Evolutionary conservation across 805 yeast genomes (phyloP), one percentile per base, ranked within the genome.

Genomic region (Grigorovia yakushimaensis): DNA sequence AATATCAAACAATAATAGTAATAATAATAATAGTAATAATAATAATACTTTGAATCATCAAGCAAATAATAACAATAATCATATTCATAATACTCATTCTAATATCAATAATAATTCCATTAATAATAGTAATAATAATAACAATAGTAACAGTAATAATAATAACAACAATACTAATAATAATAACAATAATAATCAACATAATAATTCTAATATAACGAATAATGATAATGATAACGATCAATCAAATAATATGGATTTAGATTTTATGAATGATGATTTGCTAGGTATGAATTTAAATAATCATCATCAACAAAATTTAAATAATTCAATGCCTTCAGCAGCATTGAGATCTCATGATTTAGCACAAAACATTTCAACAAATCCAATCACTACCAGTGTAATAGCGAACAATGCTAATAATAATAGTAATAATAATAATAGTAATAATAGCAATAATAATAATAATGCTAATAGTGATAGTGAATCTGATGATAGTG

Each of bases 401-500:
- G 22, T 22, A 40, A 40, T 21, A 33, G 17, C 4, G n/a, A 33
- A 33, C 15, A 30, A 30, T 30, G n/a, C 4, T 30, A 40, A 27
- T 11, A 35, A 15, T 21, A 41, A 40, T 19, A 41, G 41, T 24
- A 24, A 13, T 15, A 43, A 11, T 13, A 37, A 2, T 7, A 43
- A 54, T 39, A 57, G 48, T 22, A 52, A 48, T 30, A 52, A 45
- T 19, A 47, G 44, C 17, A 45, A 39, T 19, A 46, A 39, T 45
- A 20, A 20, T 20, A 42, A 22, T 17, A 30, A 37, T 36, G 59
- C 51, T 24, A 58, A 55, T 17, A 59, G 52, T 23, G 59, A 56
- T n/a, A 58, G 52, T n/a, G 60, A 54, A 2, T 59, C 55, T 19
- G 61, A 55, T 7, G 60, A 56, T 30, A 52, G 52, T 11, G 52